Evolutionary conservation across 495 filamentous ascomycete species (phyloP).

Genomic region (Aspergillus bridgeri): DNA sequence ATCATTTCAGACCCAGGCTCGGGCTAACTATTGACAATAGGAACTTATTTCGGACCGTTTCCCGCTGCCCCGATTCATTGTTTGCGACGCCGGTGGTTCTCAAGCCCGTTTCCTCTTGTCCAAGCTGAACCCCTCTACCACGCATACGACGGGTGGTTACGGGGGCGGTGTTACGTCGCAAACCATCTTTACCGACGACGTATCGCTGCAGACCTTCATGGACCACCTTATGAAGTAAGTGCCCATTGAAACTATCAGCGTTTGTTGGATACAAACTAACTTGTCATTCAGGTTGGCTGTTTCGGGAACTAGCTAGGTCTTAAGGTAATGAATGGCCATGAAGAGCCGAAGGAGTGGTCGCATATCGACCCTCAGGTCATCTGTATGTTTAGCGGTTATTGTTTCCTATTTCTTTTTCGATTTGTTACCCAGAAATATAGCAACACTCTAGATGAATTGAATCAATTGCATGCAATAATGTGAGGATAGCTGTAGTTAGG

Average conservation of each 20-base stretch:
- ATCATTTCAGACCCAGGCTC: neutral
- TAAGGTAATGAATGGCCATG: slow-evolving; percentile 34
- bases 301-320: slow-evolving; percentile 56
- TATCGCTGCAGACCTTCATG: slow-evolving; percentile 98
- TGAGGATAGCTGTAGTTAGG: too few species aligned
- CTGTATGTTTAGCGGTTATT: slow-evolving; percentile 50
- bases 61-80: slow-evolving; percentile 96
- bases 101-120: slow-evolving; percentile 97
- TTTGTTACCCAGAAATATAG: slow-evolving; percentile 34
- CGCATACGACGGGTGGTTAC: slow-evolving; percentile 90
- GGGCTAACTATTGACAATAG: slow-evolving; percentile 39
- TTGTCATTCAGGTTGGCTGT: slow-evolving; percentile 52
- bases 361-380: slow-evolving; percentile 36
- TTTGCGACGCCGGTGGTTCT: slow-evolving; percentile 96
- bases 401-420: slow-evolving; percentile 25
- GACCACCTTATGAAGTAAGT: slow-evolving; percentile 98
- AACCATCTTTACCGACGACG: slow-evolving; percentile 99
- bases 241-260: neutral
- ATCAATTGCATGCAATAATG: slow-evolving; percentile 22
- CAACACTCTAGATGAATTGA: slow-evolving; percentile 34
- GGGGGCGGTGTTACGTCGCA: slow-evolving; percentile 90
- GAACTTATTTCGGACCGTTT: slow-evolving; percentile 97
- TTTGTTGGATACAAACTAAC: slow-evolving; percentile 27
- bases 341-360: slow-evolving; percentile 37
- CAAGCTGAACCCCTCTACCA: slow-evolving; percentile 97